Evolutionary conservation across 352 stramenopile genomes (phyloP).

Genomic region (Globisporangium spinosum): DNA sequence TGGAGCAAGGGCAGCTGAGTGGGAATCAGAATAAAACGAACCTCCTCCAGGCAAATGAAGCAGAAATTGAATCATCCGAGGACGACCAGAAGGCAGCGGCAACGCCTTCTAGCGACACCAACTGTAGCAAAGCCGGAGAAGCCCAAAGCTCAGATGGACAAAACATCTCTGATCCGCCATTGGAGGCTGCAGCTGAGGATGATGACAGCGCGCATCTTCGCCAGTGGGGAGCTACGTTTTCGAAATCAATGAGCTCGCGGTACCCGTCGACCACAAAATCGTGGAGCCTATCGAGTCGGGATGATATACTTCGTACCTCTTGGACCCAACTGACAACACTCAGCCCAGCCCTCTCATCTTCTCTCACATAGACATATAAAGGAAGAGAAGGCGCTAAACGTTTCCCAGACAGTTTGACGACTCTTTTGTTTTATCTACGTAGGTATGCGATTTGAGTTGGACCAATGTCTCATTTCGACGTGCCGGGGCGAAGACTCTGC

Average conservation of each 20-base stretch:
- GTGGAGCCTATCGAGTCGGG: constrained; percentile 7
- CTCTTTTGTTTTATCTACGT: not conserved
- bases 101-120: not conserved
- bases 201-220: not conserved
- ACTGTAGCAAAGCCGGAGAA: not conserved
- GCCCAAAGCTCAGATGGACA: not conserved
- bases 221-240: not conserved
- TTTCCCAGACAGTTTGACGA: no score
- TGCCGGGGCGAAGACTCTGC: constrained; percentile 34
- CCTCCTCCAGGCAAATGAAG: not conserved
- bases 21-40: not conserved
- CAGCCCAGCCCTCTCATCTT: not conserved
- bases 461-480: constrained; percentile 26
- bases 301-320: constrained; percentile 15
- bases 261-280: constrained; percentile 20
- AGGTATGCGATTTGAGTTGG: not conserved
- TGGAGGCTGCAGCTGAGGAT: not conserved
- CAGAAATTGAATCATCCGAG: constrained; percentile 2
- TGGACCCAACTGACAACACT: constrained; percentile 16
- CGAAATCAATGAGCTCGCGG: not conserved
- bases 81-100: not conserved
- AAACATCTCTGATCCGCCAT: no score
- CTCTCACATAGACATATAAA: not conserved
- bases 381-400: not conserved
- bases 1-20: not conserved